These are phyloP conservation scores for Claviceps maximensis DNA, from an alignment of 2,329 filamentous ascomycete genomes.

Conservation along the genomic window DNA sequence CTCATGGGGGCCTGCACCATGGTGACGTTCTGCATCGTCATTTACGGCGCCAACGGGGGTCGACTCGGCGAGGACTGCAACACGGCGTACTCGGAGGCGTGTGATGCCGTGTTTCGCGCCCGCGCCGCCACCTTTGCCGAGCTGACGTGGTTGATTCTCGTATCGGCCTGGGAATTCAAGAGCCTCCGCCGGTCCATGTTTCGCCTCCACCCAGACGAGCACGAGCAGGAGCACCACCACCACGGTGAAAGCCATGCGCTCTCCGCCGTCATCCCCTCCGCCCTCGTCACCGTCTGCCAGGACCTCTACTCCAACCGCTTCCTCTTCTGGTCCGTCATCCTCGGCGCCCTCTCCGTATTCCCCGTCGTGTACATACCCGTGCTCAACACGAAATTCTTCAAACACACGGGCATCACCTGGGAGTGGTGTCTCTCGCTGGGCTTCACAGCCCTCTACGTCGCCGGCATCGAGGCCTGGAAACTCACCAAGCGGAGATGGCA, in stretches of 20 bases:
- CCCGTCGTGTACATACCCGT: slow-evolving; percentile 60
- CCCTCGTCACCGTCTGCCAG: slow-evolving; percentile 28
- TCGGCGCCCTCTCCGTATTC: slow-evolving; percentile 49
- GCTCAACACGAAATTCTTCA: slow-evolving; percentile 58
- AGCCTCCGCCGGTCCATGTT: slow-evolving; percentile 60
- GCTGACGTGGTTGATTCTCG: slow-evolving; percentile 59
- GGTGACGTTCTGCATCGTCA: slow-evolving; percentile 51
- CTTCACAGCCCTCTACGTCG: slow-evolving; percentile 50
- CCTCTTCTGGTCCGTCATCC: slow-evolving; percentile 52
- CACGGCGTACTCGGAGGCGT: slow-evolving; percentile 39
- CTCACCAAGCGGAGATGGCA: slow-evolving; percentile 45
- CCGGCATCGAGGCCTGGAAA: slow-evolving; percentile 61
- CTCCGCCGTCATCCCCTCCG: slow-evolving; percentile 24
- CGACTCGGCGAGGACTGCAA: slow-evolving; percentile 52
- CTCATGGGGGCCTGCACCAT: slow-evolving; percentile 62
- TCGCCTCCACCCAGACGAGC: slow-evolving; percentile 43
- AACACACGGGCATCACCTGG: slow-evolving; percentile 59
- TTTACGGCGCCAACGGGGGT: slow-evolving; percentile 42
- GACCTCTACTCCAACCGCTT: slow-evolving; percentile 60
- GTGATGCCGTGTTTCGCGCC: slow-evolving; percentile 51
- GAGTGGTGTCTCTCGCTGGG: slow-evolving; percentile 60
- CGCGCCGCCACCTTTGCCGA: slow-evolving; percentile 62
- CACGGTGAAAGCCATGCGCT: too few relatives aligned
- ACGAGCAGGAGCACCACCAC: slow-evolving; percentile 1
- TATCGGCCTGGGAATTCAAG: slow-evolving; percentile 70